phyloP scores from a whole-genome alignment of 345 rosid genomes.

The Moringa oleifera region DNA sequence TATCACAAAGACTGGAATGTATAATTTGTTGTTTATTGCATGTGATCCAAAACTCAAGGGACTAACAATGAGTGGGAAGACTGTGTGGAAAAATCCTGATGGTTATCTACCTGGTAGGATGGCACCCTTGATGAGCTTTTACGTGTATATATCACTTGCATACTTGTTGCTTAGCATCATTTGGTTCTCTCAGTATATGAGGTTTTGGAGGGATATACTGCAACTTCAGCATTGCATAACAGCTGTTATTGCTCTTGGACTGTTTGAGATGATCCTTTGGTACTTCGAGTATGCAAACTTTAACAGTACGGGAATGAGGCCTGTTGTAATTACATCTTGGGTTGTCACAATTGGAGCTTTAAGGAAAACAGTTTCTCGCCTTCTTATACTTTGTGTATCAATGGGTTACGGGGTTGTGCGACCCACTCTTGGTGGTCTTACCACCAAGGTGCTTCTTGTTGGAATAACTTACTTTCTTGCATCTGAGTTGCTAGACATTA shows the following conservation, averaged over 20 bases:
- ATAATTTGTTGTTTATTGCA: constrained; percentile 76
- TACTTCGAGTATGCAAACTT: constrained; percentile 76
- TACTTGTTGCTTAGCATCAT: constrained; percentile 59
- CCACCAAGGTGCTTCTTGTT: constrained; percentile 86
- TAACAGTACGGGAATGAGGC: constrained; percentile 71
- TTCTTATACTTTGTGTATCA: constrained; percentile 75
- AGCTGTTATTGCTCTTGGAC: constrained; percentile 64
- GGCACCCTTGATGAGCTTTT: constrained; percentile 90
- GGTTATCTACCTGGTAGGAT: constrained; percentile 96
- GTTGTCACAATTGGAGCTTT: constrained; percentile 90
- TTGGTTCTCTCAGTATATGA: constrained; percentile 79
- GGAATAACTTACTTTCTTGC: constrained; percentile 89
- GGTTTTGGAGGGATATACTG: constrained; percentile 78
- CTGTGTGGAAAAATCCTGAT: constrained; percentile 86
- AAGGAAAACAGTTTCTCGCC: constrained; percentile 66
- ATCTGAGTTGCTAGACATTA: constrained; percentile 76
- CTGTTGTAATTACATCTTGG: constrained; percentile 74
- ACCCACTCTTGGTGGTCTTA: constrained; percentile 96
- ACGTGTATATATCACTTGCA: constrained; percentile 63
- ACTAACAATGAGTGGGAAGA: constrained; percentile 76
- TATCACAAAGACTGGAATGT: constrained; percentile 78
- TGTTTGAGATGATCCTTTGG: constrained; percentile 94
- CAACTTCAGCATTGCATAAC: constrained; percentile 93
- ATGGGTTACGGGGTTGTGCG: constrained; percentile 99
- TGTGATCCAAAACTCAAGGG: constrained; percentile 89